Conservation (phyloP, 225 moss, liverwort and hornwort genomes). For the Sphagnum tenellum region DNA sequence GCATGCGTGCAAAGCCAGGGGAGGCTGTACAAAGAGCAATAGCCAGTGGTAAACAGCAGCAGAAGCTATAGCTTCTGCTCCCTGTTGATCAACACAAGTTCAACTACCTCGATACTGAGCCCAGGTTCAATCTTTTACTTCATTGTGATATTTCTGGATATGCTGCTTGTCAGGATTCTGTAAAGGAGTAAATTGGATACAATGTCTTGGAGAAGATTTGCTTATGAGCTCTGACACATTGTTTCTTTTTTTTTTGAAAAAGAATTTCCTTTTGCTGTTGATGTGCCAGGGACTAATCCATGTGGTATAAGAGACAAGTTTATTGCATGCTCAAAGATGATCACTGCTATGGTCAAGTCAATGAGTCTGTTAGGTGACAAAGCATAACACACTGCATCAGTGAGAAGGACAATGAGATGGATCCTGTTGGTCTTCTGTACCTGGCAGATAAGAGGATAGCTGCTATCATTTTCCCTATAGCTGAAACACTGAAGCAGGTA, state of each 20-base stretch:
- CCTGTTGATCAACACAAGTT: slow-evolving; percentile 97
- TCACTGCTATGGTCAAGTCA: slow-evolving; percentile 45
- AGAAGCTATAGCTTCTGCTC: slow-evolving; percentile 76
- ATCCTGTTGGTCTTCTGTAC: slow-evolving; percentile 87
- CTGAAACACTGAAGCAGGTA: slow-evolving; percentile 86
- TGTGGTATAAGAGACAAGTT: slow-evolving; percentile 82
- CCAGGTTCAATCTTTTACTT: slow-evolving; percentile 26
- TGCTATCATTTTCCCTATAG: slow-evolving; percentile 83
- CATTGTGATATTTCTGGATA: too few species aligned
- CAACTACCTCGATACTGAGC: slow-evolving; percentile 97
- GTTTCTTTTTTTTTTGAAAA: background rate
- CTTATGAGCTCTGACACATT: background rate
- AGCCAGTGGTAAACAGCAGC: slow-evolving; percentile 61
- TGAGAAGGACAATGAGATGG: slow-evolving; percentile 80
- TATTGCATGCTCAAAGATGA: slow-evolving; percentile 63
- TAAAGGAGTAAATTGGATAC: too few species aligned
- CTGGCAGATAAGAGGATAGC: slow-evolving; percentile 71
- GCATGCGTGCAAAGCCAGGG: slow-evolving; percentile 40
- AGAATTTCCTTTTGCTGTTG: background rate
- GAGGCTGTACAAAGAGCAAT: slow-evolving; percentile 79
- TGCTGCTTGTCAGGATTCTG: too few species aligned
- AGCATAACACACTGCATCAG: slow-evolving; percentile 68
- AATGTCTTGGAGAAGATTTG: too few species aligned
- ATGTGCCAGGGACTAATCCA: slow-evolving; percentile 77
- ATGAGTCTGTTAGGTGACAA: slow-evolving; percentile 26